phyloP scores from a whole-genome alignment of 805 yeast species.

The Myxozyma monticola region DNA sequence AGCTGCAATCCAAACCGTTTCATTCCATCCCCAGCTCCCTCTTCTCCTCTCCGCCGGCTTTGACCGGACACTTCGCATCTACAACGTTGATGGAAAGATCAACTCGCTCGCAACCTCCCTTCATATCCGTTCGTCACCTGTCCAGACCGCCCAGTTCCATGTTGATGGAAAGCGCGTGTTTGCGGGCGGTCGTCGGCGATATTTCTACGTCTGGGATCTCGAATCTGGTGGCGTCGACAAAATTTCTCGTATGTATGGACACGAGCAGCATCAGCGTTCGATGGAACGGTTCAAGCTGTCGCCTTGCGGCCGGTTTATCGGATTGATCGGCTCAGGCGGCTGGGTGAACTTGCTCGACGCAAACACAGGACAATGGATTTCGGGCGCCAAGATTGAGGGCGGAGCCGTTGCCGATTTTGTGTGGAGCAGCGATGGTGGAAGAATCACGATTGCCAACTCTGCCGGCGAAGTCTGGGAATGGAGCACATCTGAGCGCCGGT shows the following conservation, averaged over 20 bases:
- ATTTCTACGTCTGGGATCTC: conserved; percentile 90
- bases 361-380: conserved; percentile 78
- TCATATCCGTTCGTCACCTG: conserved; percentile 75
- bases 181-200: conserved; percentile 89
- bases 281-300: conserved; percentile 81
- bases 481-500: conserved; percentile 50
- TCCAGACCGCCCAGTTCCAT: conserved; percentile 71
- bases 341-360: conserved; percentile 85
- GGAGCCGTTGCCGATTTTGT: conserved; percentile 82
- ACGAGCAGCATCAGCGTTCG: conserved; percentile 77
- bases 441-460: conserved; percentile 62
- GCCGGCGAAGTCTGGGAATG: conserved; percentile 92
- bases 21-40: conserved; percentile 85
- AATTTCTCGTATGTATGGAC: conserved; percentile 87
- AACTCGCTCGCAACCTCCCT: conserved; percentile 82
- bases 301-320: conserved; percentile 69
- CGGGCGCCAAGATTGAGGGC: conserved; percentile 78
- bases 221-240: conserved; percentile 74
- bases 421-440: conserved; percentile 52
- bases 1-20: conserved; percentile 79
- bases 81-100: conserved; percentile 83
- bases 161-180: conserved; percentile 56
- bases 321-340: conserved; percentile 80
- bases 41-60: conserved; percentile 87
- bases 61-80: conserved; percentile 82